These are phyloP conservation scores for Protea cynaroides DNA, from an alignment of 164 flowering plant species.

Conservation along the genomic window DNA sequence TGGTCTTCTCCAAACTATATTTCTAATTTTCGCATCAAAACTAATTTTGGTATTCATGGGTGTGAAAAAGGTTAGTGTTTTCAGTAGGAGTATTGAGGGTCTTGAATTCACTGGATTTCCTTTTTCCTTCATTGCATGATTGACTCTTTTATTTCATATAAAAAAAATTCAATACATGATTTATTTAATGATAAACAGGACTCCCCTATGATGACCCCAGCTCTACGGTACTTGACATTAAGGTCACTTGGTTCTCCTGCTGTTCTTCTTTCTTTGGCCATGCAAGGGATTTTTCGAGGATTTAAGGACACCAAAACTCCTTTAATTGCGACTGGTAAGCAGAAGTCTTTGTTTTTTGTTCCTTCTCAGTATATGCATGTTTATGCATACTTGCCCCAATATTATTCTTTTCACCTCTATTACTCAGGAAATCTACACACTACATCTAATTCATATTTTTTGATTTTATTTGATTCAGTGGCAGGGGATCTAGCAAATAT, in stretches of 20 bases:
- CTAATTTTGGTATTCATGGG: slow-evolving; percentile 56
- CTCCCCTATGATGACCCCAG: slow-evolving; percentile 52
- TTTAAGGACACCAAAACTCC: slow-evolving; percentile 63
- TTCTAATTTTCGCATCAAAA: slow-evolving; percentile 48
- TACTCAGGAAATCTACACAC: background rate
- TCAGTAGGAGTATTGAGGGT: background rate
- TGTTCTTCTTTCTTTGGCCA: slow-evolving; percentile 58
- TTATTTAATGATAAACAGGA: slow-evolving; percentile 20
- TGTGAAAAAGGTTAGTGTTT: slow-evolving; percentile 45
- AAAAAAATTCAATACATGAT: background rate
- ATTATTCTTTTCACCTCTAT: background rate
- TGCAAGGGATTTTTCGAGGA: slow-evolving; percentile 62
- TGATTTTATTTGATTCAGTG: slow-evolving; percentile 32
- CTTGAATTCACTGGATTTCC: background rate
- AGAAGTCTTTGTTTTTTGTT: background rate
- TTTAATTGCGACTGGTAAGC: slow-evolving; percentile 51
- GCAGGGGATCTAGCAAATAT: slow-evolving; percentile 70
- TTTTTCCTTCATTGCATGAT: background rate
- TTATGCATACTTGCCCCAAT: background rate
- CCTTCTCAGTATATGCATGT: background rate
- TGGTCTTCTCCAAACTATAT: slow-evolving; percentile 50
- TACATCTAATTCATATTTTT: slow-evolving; percentile 4
- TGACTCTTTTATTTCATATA: background rate
- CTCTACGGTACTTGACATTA: slow-evolving; percentile 42
- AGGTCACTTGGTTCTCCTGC: slow-evolving; percentile 66